These are phyloP conservation scores for Solanum rostratum DNA, from an alignment of 257 asterid genomes.

Conservation along the genomic window DNA sequence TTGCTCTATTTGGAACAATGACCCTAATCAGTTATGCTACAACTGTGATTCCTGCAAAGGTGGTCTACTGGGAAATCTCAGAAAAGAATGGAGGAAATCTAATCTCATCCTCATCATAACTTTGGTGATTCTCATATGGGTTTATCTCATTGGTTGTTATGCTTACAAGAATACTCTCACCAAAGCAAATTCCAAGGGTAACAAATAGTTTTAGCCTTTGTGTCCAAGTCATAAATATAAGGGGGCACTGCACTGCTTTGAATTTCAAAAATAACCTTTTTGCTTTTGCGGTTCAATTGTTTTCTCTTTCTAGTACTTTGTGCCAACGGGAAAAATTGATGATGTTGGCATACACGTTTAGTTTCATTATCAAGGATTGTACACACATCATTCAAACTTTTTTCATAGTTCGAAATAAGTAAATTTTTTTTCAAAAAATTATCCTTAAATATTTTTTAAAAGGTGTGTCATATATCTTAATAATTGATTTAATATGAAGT, in stretches of 20 bases:
- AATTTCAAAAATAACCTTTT: too few relatives aligned
- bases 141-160: conserved; percentile 66
- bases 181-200: conserved; percentile 14
- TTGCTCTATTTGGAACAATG: too few relatives aligned
- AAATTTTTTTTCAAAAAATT: too few relatives aligned
- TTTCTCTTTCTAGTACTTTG: background rate
- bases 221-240: background rate
- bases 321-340: background rate
- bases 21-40: too few relatives aligned
- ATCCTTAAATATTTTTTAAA: too few relatives aligned
- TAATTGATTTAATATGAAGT: too few relatives aligned
- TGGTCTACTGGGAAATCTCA: conserved; percentile 65
- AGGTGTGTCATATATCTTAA: too few relatives aligned
- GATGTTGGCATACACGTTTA: background rate
- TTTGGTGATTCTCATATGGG: conserved; percentile 51
- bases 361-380: background rate
- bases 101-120: conserved; percentile 60
- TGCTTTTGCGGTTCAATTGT: too few relatives aligned
- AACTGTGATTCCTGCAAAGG: background rate
- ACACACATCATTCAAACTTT: too few relatives aligned
- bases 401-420: too few relatives aligned
- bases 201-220: background rate
- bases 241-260: background rate
- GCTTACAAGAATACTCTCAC: conserved; percentile 78
- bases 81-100: conserved; percentile 70